Evolutionary conservation across 805 yeast species (phyloP).

Genomic region (Sugiyamaella qingdaonensis): DNA sequence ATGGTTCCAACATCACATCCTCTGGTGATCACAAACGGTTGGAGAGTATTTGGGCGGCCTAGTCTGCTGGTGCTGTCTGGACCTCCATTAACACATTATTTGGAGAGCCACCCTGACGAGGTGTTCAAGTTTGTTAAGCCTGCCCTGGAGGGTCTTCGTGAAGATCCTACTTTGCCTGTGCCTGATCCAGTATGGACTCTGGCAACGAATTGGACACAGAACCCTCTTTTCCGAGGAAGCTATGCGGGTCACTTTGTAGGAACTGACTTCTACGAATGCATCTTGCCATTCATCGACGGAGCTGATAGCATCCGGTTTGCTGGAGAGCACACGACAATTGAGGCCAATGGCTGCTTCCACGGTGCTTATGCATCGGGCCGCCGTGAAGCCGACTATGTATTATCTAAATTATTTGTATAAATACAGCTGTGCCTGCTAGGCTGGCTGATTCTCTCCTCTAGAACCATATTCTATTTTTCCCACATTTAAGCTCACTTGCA

Average conservation of each 20-base stretch:
- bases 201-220: constrained; percentile 64
- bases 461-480: too few species aligned
- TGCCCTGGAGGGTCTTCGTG: constrained; percentile 32
- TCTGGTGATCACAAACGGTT: constrained; percentile 54
- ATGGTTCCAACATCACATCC: constrained; percentile 54
- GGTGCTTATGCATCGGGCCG: constrained; percentile 82
- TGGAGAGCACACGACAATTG: constrained; percentile 83
- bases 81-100: constrained; percentile 62
- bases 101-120: constrained; percentile 45
- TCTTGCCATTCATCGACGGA: constrained; percentile 54
- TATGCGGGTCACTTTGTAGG: constrained; percentile 50
- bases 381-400: constrained; percentile 47
- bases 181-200: constrained; percentile 40
- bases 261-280: constrained; percentile 10
- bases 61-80: constrained; percentile 65
- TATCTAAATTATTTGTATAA: constrained; percentile 12
- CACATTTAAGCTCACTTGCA: too few species aligned
- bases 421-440: too few species aligned
- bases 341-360: constrained; percentile 89
- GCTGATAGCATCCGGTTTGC: constrained; percentile 68
- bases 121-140: constrained; percentile 63
- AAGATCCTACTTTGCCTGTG: constrained; percentile 22
- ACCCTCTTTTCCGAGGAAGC: constrained; percentile 68
- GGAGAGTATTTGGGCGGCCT: constrained; percentile 46
- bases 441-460: too few species aligned